Conservation (phyloP, 306 rosid species). For the Quercus aquifolioides region DNA sequence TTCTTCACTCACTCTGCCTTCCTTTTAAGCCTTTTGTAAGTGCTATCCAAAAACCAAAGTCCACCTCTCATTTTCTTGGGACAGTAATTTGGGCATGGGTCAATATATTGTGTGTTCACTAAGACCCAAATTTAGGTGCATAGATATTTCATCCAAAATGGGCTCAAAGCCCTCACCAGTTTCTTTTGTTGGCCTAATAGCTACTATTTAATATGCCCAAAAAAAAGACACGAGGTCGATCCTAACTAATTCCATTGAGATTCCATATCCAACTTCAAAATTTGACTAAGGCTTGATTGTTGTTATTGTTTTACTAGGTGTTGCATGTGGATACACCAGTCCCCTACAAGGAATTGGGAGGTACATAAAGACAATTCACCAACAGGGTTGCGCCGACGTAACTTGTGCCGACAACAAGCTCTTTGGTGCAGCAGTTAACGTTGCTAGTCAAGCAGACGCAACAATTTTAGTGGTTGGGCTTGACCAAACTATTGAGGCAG, state of each 20-base stretch:
- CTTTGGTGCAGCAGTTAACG: constrained; percentile 51
- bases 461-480: constrained; percentile 71
- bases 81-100: too few relatives aligned
- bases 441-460: constrained; percentile 66
- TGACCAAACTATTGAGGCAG: constrained; percentile 90
- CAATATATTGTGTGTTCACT: too few relatives aligned
- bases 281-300: too few relatives aligned
- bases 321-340: constrained; percentile 71
- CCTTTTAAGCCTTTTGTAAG: too few relatives aligned
- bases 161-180: not conserved
- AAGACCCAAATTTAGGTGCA: too few relatives aligned
- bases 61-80: too few relatives aligned
- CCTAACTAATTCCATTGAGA: too few relatives aligned
- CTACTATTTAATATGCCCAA: too few relatives aligned
- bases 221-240: too few relatives aligned
- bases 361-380: constrained; percentile 46
- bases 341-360: constrained; percentile 76
- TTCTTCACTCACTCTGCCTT: not conserved
- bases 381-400: constrained; percentile 56
- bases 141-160: not conserved
- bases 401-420: constrained; percentile 43
- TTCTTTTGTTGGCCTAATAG: not conserved
- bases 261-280: too few relatives aligned
- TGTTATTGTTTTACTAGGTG: constrained; percentile 34
- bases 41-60: too few relatives aligned